These are phyloP conservation scores for Glomus cerebriforme DNA, from an alignment of 192 early-diverging fungal species.

Conservation along the genomic window DNA sequence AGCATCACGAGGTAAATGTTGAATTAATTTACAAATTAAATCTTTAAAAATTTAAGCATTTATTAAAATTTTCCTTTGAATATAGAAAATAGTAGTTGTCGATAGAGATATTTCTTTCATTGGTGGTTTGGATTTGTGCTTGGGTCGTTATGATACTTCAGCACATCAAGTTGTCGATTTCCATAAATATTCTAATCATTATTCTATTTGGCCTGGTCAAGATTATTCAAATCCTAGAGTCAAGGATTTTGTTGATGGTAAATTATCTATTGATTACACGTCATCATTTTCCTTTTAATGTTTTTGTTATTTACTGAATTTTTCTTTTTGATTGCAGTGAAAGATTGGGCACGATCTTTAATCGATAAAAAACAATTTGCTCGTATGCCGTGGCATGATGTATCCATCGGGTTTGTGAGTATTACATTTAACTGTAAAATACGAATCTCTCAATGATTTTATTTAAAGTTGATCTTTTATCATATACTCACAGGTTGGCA, in stretches of 20 bases:
- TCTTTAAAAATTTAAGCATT: neutral
- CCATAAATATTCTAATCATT: slow-evolving; percentile 47
- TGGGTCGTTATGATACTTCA: slow-evolving; percentile 83
- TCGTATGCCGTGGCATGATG: slow-evolving; percentile 93
- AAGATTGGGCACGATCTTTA: slow-evolving; percentile 50
- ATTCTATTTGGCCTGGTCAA: slow-evolving; percentile 66
- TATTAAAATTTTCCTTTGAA: neutral
- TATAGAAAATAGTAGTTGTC: slow-evolving; percentile 65
- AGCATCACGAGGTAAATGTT: slow-evolving; percentile 58
- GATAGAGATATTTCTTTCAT: slow-evolving; percentile 77
- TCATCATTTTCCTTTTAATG: neutral
- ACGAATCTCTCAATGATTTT: neutral
- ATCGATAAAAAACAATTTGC: slow-evolving; percentile 50
- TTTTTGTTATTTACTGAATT: neutral
- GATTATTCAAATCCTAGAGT: slow-evolving; percentile 90
- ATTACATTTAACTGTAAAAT: neutral
- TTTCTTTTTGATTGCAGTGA: slow-evolving; percentile 36
- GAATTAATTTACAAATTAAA: neutral
- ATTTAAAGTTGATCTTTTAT: neutral
- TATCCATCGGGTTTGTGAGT: slow-evolving; percentile 69
- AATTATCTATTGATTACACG: neutral
- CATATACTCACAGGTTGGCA: slow-evolving; percentile 53
- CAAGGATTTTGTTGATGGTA: slow-evolving; percentile 70
- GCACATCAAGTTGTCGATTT: slow-evolving; percentile 76
- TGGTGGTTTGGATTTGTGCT: slow-evolving; percentile 80